Percentiles rank a stretch among this genome's conserved stretches.
Conservation (phyloP, 352 stramenopile species). For the Phytophthora melonis region DNA sequence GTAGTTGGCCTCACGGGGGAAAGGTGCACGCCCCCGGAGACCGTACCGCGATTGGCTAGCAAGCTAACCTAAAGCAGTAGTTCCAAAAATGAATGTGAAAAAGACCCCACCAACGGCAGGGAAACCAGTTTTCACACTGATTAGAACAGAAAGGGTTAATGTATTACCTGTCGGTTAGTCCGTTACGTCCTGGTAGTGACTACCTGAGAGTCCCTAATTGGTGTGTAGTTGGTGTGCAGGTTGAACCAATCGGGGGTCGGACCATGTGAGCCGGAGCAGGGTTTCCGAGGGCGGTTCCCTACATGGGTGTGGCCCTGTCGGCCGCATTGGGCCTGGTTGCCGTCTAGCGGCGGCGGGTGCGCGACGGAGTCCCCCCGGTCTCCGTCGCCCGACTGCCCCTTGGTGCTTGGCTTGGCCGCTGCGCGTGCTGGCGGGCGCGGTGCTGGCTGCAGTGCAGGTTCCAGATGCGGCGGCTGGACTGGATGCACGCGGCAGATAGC, state of each 20-base stretch:
- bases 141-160: conserved; percentile 43
- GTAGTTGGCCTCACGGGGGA: no score
- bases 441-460: no score
- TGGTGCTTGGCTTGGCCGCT: no score
- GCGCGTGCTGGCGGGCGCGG: no score
- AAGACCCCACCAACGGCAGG: conserved; percentile 60
- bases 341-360: neutral
- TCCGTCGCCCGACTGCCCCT: no score
- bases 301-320: neutral
- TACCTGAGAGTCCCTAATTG: no score
- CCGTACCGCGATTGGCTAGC: no score
- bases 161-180: neutral
- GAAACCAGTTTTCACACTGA: conserved; percentile 94
- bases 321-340: neutral
- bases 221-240: neutral
- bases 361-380: no score
- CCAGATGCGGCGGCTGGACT: no score
- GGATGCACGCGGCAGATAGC: no score
- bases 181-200: no score
- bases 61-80: neutral
- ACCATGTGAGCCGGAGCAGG: neutral
- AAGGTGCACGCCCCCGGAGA: no score
- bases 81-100: conserved; percentile 91
- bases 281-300: conserved; percentile 9
- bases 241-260: neutral